These are phyloP conservation scores for Boechera stricta DNA, from an alignment of 345 rosid genomes.

Conservation along the genomic window DNA sequence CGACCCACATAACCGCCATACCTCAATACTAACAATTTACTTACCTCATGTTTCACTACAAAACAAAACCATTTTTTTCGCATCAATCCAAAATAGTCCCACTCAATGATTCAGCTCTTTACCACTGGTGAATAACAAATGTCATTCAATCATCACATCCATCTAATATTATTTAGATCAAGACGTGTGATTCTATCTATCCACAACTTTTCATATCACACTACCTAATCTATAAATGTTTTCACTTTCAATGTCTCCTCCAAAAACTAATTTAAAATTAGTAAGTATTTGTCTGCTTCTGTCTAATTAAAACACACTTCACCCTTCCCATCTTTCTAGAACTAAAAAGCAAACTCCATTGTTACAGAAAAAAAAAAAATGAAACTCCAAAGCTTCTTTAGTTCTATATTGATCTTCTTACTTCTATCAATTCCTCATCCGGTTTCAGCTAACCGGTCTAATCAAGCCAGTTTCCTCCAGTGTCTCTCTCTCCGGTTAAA, in stretches of 20 bases:
- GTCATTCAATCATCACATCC: constrained; percentile 28
- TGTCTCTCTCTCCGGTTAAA: constrained; percentile 47
- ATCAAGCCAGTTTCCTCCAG: constrained; percentile 26
- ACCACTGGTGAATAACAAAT: constrained; percentile 24
- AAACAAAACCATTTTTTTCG: too few species aligned
- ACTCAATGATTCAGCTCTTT: constrained; percentile 25
- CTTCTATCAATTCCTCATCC: neutral
- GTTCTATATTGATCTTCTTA: constrained; percentile 15
- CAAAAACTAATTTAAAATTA: neutral
- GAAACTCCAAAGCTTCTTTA: constrained; percentile 29
- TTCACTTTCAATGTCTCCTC: constrained; percentile 1
- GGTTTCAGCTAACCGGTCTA: constrained; percentile 22
- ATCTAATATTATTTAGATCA: constrained; percentile 2
- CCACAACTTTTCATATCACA: constrained; percentile 21
- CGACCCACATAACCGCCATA: too few species aligned
- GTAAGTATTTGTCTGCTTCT: neutral
- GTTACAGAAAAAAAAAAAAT: neutral
- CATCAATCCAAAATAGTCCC: constrained; percentile 33
- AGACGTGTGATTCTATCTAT: constrained; percentile 38
- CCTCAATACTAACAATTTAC: too few species aligned
- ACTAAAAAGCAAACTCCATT: constrained; percentile 18
- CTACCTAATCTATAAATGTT: neutral
- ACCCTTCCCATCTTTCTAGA: neutral
- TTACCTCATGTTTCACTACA: too few species aligned
- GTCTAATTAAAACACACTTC: constrained; percentile 1